These are phyloP conservation scores for Monosporascus ibericus DNA, from an alignment of 2,329 filamentous ascomycete genomes.

Conservation along the genomic window DNA sequence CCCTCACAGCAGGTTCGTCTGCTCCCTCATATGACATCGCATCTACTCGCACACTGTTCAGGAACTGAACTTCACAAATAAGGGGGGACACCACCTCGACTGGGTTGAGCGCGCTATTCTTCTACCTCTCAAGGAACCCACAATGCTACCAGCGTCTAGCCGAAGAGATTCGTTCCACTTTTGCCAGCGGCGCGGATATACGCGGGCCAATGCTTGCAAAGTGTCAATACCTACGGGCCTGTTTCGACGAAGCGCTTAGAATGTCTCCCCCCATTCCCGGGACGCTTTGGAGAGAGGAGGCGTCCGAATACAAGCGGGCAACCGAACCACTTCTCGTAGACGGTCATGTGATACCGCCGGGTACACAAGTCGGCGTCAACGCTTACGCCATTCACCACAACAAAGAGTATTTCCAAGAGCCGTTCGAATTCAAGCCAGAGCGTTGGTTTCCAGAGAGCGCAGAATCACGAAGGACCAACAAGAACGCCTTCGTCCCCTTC, in stretches of 20 bases:
- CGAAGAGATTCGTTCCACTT: constrained; percentile 4
- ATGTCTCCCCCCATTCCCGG: not conserved
- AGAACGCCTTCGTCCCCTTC: too few species aligned
- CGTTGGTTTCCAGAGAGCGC: not conserved
- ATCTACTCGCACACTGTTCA: not conserved
- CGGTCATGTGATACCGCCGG: not conserved
- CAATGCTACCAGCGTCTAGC: not conserved
- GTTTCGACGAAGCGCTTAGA: not conserved
- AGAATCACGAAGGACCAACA: too few species aligned
- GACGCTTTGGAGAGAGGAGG: not conserved
- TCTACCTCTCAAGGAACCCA: constrained; percentile 2
- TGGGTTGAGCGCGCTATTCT: constrained; percentile 1
- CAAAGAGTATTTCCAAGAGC: not conserved
- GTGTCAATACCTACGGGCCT: not conserved
- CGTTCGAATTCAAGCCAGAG: not conserved
- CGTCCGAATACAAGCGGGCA: not conserved
- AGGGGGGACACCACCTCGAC: not conserved
- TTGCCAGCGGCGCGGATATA: not conserved
- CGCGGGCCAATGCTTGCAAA: not conserved
- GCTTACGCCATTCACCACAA: not conserved
- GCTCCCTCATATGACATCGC: not conserved
- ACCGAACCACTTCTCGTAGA: not conserved
- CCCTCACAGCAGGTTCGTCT: too few species aligned
- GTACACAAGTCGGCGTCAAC: not conserved
- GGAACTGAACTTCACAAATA: not conserved